A percentile compares a stretch with the other conserved stretches of the same genome.
Conservation (phyloP, 768 basidiomycete species). For the Mycena kentingensis region DNA sequence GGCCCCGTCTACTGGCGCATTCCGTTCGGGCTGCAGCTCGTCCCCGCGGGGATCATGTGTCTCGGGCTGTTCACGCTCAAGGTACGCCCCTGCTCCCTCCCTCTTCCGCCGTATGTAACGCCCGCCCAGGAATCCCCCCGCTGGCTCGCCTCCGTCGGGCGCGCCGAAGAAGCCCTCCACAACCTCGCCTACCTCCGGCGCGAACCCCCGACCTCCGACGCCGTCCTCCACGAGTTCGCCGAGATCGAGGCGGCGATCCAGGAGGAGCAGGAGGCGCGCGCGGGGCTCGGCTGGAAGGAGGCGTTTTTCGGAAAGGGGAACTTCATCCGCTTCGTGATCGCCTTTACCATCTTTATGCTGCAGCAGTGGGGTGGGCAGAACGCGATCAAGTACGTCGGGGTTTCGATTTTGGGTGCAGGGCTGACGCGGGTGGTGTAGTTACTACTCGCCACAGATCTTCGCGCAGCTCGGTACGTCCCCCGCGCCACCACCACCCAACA, state of each 20-base stretch:
- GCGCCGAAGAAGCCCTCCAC: slow-evolving; percentile 49
- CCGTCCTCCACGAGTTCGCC: slow-evolving; percentile 60
- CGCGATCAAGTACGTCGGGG: slow-evolving; percentile 56
- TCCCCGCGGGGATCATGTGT: slow-evolving; percentile 72
- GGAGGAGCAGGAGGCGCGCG: slow-evolving; percentile 68
- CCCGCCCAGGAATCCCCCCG: slow-evolving; percentile 66
- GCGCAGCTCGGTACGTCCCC: slow-evolving; percentile 45
- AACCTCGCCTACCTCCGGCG: slow-evolving; percentile 70
- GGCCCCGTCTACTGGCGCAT: slow-evolving; percentile 64
- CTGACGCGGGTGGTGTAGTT: slow-evolving; percentile 40
- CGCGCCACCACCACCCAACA: slow-evolving; percentile 1
- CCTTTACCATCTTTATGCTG: slow-evolving; percentile 74
- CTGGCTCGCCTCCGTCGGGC: slow-evolving; percentile 70
- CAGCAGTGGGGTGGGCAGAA: slow-evolving; percentile 89
- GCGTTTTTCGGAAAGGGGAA: slow-evolving; percentile 85
- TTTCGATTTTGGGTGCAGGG: background rate
- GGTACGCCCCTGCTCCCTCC: slow-evolving; percentile 27
- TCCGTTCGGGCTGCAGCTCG: slow-evolving; percentile 74
- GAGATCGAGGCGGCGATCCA: slow-evolving; percentile 81
- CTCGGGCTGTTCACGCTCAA: slow-evolving; percentile 69
- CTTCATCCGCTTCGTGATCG: slow-evolving; percentile 80
- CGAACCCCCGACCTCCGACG: slow-evolving; percentile 41
- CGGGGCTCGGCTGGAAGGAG: slow-evolving; percentile 66
- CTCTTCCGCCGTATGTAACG: background rate
- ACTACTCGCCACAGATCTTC: slow-evolving; percentile 79